A percentile compares a stretch with the other conserved stretches of the same genome.
Conservation (phyloP, 1,284 basidiomycete genomes). For the Albatrellus sp. region DNA sequence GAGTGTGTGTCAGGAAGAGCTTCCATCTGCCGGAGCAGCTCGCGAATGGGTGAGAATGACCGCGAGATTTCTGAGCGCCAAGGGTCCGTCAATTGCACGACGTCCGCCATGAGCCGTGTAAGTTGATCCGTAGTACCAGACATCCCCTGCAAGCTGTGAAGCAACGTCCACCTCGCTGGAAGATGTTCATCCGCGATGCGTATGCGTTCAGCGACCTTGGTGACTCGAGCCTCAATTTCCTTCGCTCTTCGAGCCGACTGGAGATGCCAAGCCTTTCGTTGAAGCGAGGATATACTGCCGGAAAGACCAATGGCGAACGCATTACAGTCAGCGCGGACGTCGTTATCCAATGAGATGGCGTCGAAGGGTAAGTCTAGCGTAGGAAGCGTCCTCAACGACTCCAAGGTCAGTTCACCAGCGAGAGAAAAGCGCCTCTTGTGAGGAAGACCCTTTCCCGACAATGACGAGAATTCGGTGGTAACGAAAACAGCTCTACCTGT, state of each 20-base stretch:
- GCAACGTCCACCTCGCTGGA: no score
- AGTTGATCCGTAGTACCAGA: conserved; percentile 21
- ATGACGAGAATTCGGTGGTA: conserved; percentile 15
- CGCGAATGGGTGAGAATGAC: conserved; percentile 38
- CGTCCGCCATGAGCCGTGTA: conserved; percentile 20
- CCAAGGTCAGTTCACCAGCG: conserved; percentile 22
- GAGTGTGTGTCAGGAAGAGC: conserved; percentile 24
- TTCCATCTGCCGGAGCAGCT: conserved; percentile 40
- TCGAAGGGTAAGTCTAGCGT: conserved; percentile 43
- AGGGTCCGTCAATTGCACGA: conserved; percentile 23
- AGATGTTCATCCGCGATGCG: no score
- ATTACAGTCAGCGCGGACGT: conserved; percentile 62
- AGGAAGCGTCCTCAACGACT: conserved; percentile 18
- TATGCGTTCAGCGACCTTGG: no score
- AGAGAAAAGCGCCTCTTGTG: conserved; percentile 22
- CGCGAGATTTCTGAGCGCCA: conserved; percentile 29
- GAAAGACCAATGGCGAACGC: conserved; percentile 49
- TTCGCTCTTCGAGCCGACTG: conserved; percentile 40
- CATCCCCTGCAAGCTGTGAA: no score
- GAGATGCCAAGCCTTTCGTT: conserved; percentile 34
- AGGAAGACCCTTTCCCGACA: conserved; percentile 10
- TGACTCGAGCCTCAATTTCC: conserved; percentile 33
- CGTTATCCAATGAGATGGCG: conserved; percentile 45
- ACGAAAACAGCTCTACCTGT: conserved; percentile 42
- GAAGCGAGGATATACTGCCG: conserved; percentile 37